Base-by-base conservation (phyloP, 1,139 yeast genomes). In the Candida mesenterica region DNA sequence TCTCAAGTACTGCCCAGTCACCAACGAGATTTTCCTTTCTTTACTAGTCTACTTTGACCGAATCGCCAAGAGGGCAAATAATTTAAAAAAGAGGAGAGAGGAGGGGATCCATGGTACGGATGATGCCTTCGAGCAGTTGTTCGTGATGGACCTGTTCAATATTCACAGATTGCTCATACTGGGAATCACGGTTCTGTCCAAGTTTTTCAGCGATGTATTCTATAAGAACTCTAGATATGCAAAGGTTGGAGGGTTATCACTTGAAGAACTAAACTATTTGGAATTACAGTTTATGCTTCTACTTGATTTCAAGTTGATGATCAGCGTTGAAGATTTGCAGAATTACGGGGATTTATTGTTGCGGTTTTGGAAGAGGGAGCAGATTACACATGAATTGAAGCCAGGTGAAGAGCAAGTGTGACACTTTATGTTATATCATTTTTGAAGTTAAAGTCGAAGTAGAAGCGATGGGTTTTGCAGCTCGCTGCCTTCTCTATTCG, bases 191-290 rank as follows among this genome's bases (percentile, higher is more conserved):
- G 97, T 92, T 15, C 88, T 96, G 16, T 85, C 96, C 29, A 92
- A 92, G 64, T 94, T 92, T 60, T 90, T 90, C 59, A 83, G 95
- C 49, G 99, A 92, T 62, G 89, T 92, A 35, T 94, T 92, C 57
- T 92, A 94, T 71, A 92, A 94, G 55, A 92, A 94, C 61, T 82
- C 95, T 37, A 76, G 99, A 45, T 92, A 94, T 58, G 97, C 98
- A 16, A 88, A 92, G 60, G 97, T 92, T 28, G 98, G 99, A 6
- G 99, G 99, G 2, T 72, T 92, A 39, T 96, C 97, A 6, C 73
- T 90, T 39, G 96, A 89, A 40, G 99, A 92, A 56, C 72, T 92
- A 53, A 92, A 94, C 56, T 92, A 88, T 61, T 69, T 92, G 46
- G 99, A 92, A 59, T 66, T 92, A 36, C 97, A 92, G 58, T 92